These are phyloP conservation scores for Ustilago trichophora DNA, from an alignment of 1,284 basidiomycete species.

Conservation along the genomic window DNA sequence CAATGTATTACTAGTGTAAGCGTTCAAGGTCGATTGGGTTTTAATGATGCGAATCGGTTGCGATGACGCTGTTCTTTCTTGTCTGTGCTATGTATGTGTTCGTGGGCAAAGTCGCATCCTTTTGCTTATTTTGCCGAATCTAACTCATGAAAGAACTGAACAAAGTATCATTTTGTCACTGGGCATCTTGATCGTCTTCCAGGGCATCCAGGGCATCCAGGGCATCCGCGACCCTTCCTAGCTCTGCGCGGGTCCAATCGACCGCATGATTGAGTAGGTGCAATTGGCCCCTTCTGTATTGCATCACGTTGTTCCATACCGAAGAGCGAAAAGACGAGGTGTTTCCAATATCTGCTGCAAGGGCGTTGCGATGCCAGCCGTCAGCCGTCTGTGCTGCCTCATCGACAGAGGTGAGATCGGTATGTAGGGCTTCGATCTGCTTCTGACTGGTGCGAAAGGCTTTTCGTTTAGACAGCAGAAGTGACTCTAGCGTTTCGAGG, in stretches of 20 bases:
- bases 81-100: too few species aligned
- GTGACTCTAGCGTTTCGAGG: slow-evolving; percentile 30
- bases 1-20: not conserved
- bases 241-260: slow-evolving; percentile 29
- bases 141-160: too few species aligned
- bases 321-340: not conserved
- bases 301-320: slow-evolving; percentile 13
- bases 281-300: slow-evolving; percentile 41
- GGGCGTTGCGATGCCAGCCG: slow-evolving; percentile 1
- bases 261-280: slow-evolving; percentile 31
- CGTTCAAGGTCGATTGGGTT: too few species aligned
- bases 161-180: too few species aligned
- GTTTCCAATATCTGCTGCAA: not conserved
- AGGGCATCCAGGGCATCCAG: slow-evolving; percentile 26
- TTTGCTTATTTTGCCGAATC: too few species aligned
- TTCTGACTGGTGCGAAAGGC: slow-evolving; percentile 16
- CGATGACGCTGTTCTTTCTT: too few species aligned
- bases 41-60: too few species aligned
- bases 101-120: too few species aligned
- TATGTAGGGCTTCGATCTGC: slow-evolving; percentile 3
- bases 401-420: not conserved
- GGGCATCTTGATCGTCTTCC: not conserved
- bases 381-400: slow-evolving; percentile 1
- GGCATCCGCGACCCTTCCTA: slow-evolving; percentile 26
- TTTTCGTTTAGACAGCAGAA: slow-evolving; percentile 36